Evolutionary conservation across 2,329 filamentous ascomycete species (phyloP), one percentile per base, ranked within the genome.

Genomic region (Hypoxylon sp.): DNA sequence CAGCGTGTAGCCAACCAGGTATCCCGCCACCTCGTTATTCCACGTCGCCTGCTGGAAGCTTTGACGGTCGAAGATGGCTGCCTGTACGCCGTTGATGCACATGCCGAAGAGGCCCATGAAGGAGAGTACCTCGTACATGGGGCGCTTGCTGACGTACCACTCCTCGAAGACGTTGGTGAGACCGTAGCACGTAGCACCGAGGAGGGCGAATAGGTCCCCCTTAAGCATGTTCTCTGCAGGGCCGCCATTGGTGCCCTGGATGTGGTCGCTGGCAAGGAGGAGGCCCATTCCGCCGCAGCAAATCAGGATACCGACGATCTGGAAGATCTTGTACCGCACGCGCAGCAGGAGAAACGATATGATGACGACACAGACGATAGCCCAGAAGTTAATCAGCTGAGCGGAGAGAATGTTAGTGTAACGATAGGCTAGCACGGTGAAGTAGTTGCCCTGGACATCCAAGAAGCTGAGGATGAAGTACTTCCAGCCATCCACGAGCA

Each of bases 341-440:
- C 85, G 86, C 61, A 99, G 87, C 72, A 97, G 83, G 68, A 89
- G 70, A 80, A 97, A 94, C 26, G 93, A 97, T 70, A 97, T 81
- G 65, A 91, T 76, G 18, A 98, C 93, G 20, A 99, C 96, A 67
- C 95, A 89, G 52, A 97, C 92, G 71, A 99, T 98, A 72, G 94
- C 92, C 95, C 95, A 98, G 82, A 98, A 98, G 84, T 97, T 97
- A 81, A 99, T 93, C 54, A 99, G 86, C 83, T 98, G 94, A 14
- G 93, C 93, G 18, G 91, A 96, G 50, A 98, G 85, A 72, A 97
- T 91, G 74, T 94, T 97, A 57, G 95, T 97, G 83, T 96, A 89
- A 64, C 91, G 87, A 82, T 98, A 99, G 4, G 95, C 96, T 51
- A 97, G 85, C 52, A 99, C 95, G 74, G 94, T 94, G 77, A 98